These are phyloP conservation scores for Xylariomycetidae sp. DNA, from an alignment of 2,329 filamentous ascomycete genomes.

Conservation along the genomic window DNA sequence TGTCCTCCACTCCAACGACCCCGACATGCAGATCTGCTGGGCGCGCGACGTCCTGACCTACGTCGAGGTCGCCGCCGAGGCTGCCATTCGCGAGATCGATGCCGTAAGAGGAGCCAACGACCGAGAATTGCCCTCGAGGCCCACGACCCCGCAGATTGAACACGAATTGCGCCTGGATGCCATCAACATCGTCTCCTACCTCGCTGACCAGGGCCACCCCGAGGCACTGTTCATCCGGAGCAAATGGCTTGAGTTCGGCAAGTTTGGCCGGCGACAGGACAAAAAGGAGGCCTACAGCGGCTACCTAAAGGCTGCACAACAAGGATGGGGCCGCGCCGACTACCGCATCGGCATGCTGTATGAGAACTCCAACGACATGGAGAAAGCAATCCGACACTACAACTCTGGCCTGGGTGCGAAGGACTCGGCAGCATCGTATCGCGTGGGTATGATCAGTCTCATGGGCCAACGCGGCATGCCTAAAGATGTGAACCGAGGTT, in stretches of 20 bases:
- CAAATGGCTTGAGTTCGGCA: constrained; percentile 98
- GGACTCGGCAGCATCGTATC: constrained; percentile 81
- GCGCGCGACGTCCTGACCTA: constrained; percentile 87
- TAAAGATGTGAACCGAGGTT: constrained; percentile 70
- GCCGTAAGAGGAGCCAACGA: constrained; percentile 26
- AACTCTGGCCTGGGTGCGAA: constrained; percentile 69
- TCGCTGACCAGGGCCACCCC: constrained; percentile 87
- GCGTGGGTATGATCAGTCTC: constrained; percentile 95
- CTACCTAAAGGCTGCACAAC: constrained; percentile 79
- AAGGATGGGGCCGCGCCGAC: constrained; percentile 81
- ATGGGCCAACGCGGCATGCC: constrained; percentile 87
- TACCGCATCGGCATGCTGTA: constrained; percentile 99
- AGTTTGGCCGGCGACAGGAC: constrained; percentile 84
- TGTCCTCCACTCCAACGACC: constrained; percentile 88
- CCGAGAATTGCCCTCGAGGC: constrained; percentile 44
- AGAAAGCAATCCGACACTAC: constrained; percentile 89
- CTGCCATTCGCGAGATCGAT: constrained; percentile 58
- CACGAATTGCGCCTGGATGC: constrained; percentile 85
- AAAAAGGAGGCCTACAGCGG: constrained; percentile 90
- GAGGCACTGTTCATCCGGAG: constrained; percentile 90
- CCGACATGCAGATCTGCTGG: constrained; percentile 95
- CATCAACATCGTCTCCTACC: constrained; percentile 83
- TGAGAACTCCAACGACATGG: constrained; percentile 87
- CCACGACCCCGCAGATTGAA: constrained; percentile 78
- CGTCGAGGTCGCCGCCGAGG: constrained; percentile 76